Evolutionary conservation across 163 green algal species (phyloP), one percentile per base, ranked within the genome.

Genomic region (Scenedesmus sp.): DNA sequence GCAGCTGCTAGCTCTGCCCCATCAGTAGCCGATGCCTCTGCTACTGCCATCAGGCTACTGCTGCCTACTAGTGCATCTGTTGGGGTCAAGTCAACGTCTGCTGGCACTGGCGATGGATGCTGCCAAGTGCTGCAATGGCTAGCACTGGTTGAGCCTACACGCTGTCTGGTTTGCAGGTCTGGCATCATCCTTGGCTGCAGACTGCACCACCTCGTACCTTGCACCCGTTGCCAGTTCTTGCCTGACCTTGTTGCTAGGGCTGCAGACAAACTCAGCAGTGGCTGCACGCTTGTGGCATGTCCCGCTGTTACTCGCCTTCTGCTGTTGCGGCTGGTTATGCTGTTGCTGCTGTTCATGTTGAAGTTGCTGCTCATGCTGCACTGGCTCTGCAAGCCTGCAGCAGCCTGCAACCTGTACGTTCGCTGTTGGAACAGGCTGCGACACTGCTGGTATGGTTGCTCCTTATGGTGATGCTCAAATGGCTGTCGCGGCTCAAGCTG

Each of bases 1-100:
- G 65, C 65, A 40, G 65, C 65, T 76, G 65, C 65, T 30, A 76
- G 65, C 65, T 76, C 65, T 76, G 65, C 65, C 16, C 65, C 65
- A 76, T 76, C 65, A 76, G 65, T 7, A 3, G 65, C 65, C 30
- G 18, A 26, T 76, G 65, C 65, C 37, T 76, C 65, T 76, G 65
- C 65, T 76, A 30, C 65, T 76, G 65, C 65, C 20, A 24, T 7
- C 40, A 24, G 9, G 65, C 65, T 76, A 30, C 30, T 76, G 65
- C 30, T 76, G 65, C 37, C 4, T 76, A 40, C 65, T 40, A 40
- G 30, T 76, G 65, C 30, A 76, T 40, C 6, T n/a, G 15, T 37
- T 18, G 24, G 6, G 0, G 9, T 76, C 7, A 15, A 40, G 6
- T 40, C 5, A 26, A 22, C 40, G 9, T 5, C 30, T 76, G 65